Evolutionary conservation across 1,284 basidiomycete genomes (phyloP), one percentile per base, ranked within the genome.

Genomic region (Cutaneotrichosporon dermatis): DNA sequence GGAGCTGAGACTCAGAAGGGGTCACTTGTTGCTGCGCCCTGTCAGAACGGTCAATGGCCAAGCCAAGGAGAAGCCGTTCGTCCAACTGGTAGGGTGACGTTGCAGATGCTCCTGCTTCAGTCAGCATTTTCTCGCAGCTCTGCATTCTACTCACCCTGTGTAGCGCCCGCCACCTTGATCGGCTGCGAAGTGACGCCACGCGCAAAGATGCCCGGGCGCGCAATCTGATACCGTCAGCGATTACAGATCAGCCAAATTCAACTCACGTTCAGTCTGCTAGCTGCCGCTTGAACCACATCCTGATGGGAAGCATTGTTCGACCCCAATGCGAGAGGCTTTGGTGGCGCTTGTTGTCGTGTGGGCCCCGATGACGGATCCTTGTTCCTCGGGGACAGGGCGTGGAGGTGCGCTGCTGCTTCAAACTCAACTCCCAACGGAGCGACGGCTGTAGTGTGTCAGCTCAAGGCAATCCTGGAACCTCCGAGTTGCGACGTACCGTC

Each of bases 181-280:
- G 61, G 57, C 54, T 62, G 57, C 11, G 57, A 59, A 13, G 58
- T 45, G n/a, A 59, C 61, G 37, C 54, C 61, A 9, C 57, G 57
- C 16, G 61, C 57, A 46, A 62, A 58, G 54, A 62, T 62, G 36
- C 61, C 61, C 10, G 53, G 42, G 15, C 25, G 53, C 35, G 43
- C 53, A 37, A 41, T 34, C 53, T 45, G 36, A 25, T 25, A 25
- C 25, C 36, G 52, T 54, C 34, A 54, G 52, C 50, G 25, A 25
- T 25, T 25, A 25, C 25, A 25, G 25, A 25, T 25, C 25, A 25
- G 25, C 25, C 25, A 25, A 25, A 25, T 25, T 25, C n/a, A 10
- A 54, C 52, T 54, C 34, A 54, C 52, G 15, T 33, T 11, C 13
- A 44, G 39, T 43, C 52, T 43, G n/a, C 33, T 11, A 3, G 33